Conservation (phyloP, 805 yeast genomes). For the Ogataea ramenticola region DNA sequence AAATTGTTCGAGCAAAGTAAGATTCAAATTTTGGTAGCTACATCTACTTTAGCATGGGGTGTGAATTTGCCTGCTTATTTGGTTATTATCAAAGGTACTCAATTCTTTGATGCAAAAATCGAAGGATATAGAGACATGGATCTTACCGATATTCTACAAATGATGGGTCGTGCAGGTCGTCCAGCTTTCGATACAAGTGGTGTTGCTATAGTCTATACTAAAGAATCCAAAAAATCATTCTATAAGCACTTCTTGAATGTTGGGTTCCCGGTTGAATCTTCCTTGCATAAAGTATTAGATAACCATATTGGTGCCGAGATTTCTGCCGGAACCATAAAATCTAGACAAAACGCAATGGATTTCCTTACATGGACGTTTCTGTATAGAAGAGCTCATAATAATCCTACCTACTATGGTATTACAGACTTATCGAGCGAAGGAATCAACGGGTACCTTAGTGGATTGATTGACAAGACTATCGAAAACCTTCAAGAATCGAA, state of each 20-base stretch:
- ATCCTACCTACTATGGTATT: constrained; percentile 70
- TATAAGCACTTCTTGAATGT: constrained; percentile 72
- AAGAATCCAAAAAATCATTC: constrained; percentile 65
- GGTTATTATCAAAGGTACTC: constrained; percentile 74
- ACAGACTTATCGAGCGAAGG: constrained; percentile 54
- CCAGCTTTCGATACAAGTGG: constrained; percentile 78
- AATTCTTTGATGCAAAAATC: constrained; percentile 52
- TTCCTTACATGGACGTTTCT: constrained; percentile 73
- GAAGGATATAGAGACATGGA: constrained; percentile 78
- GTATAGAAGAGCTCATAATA: constrained; percentile 66
- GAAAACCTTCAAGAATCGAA: constrained; percentile 61
- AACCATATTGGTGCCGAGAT: constrained; percentile 80
- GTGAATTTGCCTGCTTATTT: constrained; percentile 77
- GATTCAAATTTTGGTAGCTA: constrained; percentile 67
- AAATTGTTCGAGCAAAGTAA: constrained; percentile 61
- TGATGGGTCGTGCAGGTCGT: constrained; percentile 85
- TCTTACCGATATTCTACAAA: constrained; percentile 70
- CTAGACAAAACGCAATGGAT: constrained; percentile 65
- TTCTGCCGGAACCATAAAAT: constrained; percentile 56
- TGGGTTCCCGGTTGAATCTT: constrained; percentile 80
- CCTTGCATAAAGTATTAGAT: constrained; percentile 69
- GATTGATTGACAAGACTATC: constrained; percentile 62
- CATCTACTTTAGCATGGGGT: constrained; percentile 86
- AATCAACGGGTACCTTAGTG: constrained; percentile 49
- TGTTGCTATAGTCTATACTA: constrained; percentile 68